Evolutionary conservation across 192 early-diverging fungal genomes (phyloP), one percentile per base, ranked within the genome.

Genomic region (Mortierella claussenii): DNA sequence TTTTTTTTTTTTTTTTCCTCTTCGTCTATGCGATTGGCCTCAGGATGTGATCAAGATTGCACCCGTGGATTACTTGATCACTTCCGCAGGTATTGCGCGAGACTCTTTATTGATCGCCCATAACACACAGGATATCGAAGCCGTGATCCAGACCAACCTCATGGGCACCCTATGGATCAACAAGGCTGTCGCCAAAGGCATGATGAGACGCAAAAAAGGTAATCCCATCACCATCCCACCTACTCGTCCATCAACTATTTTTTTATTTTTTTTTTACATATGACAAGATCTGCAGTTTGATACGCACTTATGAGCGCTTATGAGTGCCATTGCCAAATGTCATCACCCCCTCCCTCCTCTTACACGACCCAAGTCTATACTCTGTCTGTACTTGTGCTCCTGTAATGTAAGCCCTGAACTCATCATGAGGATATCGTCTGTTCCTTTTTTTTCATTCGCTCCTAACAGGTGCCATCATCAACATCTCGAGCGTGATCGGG

Each of bases 401-500:
- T n/a, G n/a, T n/a, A n/a, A n/a, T n/a, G n/a, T n/a, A n/a, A n/a
- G n/a, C n/a, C n/a, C n/a, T n/a, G n/a, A n/a, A n/a, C n/a, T n/a
- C n/a, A n/a, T n/a, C n/a, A n/a, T n/a, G n/a, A n/a, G n/a, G n/a
- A n/a, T n/a, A n/a, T n/a, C n/a, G n/a, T n/a, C n/a, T n/a, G n/a
- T n/a, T n/a, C n/a, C n/a, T n/a, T n/a, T n/a, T n/a, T n/a, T n/a
- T n/a, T n/a, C n/a, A n/a, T n/a, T n/a, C n/a, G n/a, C n/a, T n/a
- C n/a, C n/a, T 40, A 10, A 40, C 7, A 58, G 91, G 91, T 1
- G 85, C 81, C 45, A 94, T 97, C 56, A 85, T 97, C 81, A 97
- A 97, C 73, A 85, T 97, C 26, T 84, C 93, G 4, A 95, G 93
- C 57, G 87, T 93, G 2, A 81, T 93, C 32, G 96, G 95, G n/a